phyloP scores from a whole-genome alignment of 768 basidiomycete species.

The Infundibulicybe gibba region DNA sequence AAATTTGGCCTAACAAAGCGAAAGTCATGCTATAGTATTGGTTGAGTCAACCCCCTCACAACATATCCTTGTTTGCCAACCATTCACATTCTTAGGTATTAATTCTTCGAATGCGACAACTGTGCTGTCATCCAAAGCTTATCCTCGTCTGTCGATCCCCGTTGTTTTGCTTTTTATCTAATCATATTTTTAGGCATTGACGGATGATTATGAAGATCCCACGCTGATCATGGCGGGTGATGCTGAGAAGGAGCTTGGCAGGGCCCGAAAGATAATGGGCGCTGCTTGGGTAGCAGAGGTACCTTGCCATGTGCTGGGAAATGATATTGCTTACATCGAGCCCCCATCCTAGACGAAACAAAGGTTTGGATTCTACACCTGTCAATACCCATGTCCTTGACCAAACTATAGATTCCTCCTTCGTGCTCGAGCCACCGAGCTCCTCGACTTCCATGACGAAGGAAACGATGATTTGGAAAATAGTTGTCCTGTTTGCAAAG shows the following conservation, averaged over 20 bases:
- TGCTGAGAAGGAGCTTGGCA: conserved; percentile 51
- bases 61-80: no score
- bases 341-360: no score
- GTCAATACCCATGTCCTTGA: no score
- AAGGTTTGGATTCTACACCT: no score
- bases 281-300: conserved; percentile 37
- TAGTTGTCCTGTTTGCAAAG: conserved; percentile 65
- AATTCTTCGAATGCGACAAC: conserved; percentile 72
- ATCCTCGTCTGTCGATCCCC: conserved; percentile 45
- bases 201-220: conserved; percentile 48
- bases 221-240: conserved; percentile 42
- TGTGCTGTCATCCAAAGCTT: conserved; percentile 71
- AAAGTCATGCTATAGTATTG: conserved; percentile 45
- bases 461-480: conserved; percentile 33
- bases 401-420: conserved; percentile 34
- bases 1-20: background rate
- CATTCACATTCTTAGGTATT: conserved; percentile 40
- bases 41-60: conserved; percentile 18
- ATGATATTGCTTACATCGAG: no score
- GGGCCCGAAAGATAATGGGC: conserved; percentile 49
- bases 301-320: background rate
- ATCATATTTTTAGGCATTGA: conserved; percentile 26
- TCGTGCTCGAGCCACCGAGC: conserved; percentile 40
- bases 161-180: background rate
- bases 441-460: conserved; percentile 44